Base-by-base conservation (phyloP, 2,329 filamentous ascomycete species). In the Fusarium beomiforme region DNA sequence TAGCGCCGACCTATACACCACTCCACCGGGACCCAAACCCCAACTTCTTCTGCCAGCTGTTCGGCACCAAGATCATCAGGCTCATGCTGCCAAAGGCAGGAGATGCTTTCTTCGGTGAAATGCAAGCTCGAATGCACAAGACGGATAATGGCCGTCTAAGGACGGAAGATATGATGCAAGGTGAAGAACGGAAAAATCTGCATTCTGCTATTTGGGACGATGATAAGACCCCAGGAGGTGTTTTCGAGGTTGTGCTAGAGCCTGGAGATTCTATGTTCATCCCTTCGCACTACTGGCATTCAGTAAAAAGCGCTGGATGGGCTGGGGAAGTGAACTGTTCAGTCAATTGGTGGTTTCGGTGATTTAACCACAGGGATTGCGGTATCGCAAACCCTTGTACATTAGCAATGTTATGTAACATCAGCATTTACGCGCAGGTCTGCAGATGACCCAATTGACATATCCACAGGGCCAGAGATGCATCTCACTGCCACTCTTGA, bases 21-120 rank as follows among this genome's bases (percentile, higher is more conserved):
- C 84, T 97, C 6, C 96, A 99, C 80, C 89, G 92, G 59, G 96
- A 99, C 76, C 96, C 96, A 1, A 98, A 98, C 76, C 94, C 94
- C 0, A 99, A 99, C 78, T 76, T 98, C 0, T 97, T 98, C 78
- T 89, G 93, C 47, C 96, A 99, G 80, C 80, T 98, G 16, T 89
- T 89, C 19, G 90, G 93, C 7, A 81, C 78, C 55, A 99, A 99
- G 80, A 79, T 83, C 0, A 84, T 98, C 19, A 86, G 94, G n/a
- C 78, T 98, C 16, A 85, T 95, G 63, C 82, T 85, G 8, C 94
- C 94, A 0, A 77, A 81, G 0, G 76, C 84, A 6, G 96, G 96
- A 2, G 82, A 87, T 49, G 80, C 75, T 1, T 78, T 97, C 4
- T 97, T 94, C 78, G 83, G 78, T 13, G 59, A 80, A 4, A 84